Evolutionary conservation across 2,329 filamentous ascomycete species (phyloP).

Genomic region (Sporothrix brasiliensis): DNA sequence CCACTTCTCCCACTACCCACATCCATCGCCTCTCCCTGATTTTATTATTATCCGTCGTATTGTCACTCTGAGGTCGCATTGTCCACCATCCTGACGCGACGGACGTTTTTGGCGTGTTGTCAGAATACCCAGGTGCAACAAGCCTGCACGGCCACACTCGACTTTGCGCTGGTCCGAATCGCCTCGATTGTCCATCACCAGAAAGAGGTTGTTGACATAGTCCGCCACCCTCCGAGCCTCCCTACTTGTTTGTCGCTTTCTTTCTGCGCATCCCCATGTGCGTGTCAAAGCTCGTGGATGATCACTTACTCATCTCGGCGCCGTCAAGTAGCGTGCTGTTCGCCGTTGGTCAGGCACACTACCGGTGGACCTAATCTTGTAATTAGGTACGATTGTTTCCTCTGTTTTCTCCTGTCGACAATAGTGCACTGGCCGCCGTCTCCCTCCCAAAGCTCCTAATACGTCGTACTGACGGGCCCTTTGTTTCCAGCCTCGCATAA

Average conservation of each 20-base stretch:
- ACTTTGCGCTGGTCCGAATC: background rate
- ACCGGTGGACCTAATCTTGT: conserved; percentile 20
- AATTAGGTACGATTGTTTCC: background rate
- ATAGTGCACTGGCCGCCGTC: conserved; percentile 25
- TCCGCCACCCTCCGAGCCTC: background rate
- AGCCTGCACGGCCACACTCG: conserved; percentile 8
- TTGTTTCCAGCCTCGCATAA: conserved; percentile 35
- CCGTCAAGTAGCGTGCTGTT: conserved; percentile 12
- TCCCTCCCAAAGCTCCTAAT: background rate
- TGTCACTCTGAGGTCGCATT: conserved; percentile 24
- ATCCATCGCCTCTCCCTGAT: conserved; percentile 26
- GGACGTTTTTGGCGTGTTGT: conserved; percentile 13
- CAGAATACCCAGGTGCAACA: conserved; percentile 14
- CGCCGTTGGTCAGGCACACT: conserved; percentile 5
- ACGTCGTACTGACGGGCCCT: conserved; percentile 21
- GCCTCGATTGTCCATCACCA: background rate
- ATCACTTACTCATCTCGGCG: conserved; percentile 26
- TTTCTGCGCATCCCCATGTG: conserved; percentile 1
- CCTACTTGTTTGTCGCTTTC: background rate
- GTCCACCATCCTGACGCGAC: conserved; percentile 29
- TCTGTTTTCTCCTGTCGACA: conserved; percentile 17
- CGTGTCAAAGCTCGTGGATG: conserved; percentile 21
- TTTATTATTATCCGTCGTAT: conserved; percentile 21
- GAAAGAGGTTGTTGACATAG: background rate
- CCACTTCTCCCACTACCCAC: conserved; percentile 26